Percentiles rank a stretch among this genome's conserved stretches.
phyloP scores from a whole-genome alignment of 2,329 filamentous ascomycete species.

The Ophiostoma sp. region DNA sequence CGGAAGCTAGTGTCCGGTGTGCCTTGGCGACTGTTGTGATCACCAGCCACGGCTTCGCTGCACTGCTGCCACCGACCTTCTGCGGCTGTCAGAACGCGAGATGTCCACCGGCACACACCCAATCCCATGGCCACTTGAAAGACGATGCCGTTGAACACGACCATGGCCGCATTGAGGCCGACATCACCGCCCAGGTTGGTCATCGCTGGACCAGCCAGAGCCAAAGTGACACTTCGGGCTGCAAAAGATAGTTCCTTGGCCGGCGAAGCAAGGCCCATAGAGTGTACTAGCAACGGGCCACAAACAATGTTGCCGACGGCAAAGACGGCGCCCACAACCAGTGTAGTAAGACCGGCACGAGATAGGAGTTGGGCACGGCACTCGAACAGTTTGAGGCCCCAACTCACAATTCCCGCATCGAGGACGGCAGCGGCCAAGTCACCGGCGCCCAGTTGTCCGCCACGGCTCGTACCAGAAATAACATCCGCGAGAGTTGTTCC shows the following conservation, averaged over 20 bases:
- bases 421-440: conserved; percentile 52
- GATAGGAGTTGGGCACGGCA: conserved; percentile 50
- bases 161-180: conserved; percentile 51
- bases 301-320: conserved; percentile 47
- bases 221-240: conserved; percentile 52
- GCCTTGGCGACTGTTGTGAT: background rate
- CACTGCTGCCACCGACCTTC: background rate
- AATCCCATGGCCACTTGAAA: conserved; percentile 41
- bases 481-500: conserved; percentile 37
- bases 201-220: conserved; percentile 51
- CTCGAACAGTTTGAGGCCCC: conserved; percentile 56
- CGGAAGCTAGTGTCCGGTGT: background rate
- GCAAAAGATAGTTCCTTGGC: conserved; percentile 48
- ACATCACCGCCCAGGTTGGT: conserved; percentile 46
- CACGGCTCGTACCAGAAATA: conserved; percentile 23
- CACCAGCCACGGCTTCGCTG: background rate
- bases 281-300: conserved; percentile 42
- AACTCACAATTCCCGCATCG: conserved; percentile 52
- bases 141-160: conserved; percentile 53
- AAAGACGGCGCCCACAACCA: conserved; percentile 40
- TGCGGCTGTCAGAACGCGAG: background rate
- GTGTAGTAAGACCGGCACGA: conserved; percentile 43
- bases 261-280: conserved; percentile 40
- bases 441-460: conserved; percentile 43
- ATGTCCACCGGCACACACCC: conserved; percentile 32